phyloP scores from a whole-genome alignment of 139 green algal genomes.

The Closterium sp. region DNA sequence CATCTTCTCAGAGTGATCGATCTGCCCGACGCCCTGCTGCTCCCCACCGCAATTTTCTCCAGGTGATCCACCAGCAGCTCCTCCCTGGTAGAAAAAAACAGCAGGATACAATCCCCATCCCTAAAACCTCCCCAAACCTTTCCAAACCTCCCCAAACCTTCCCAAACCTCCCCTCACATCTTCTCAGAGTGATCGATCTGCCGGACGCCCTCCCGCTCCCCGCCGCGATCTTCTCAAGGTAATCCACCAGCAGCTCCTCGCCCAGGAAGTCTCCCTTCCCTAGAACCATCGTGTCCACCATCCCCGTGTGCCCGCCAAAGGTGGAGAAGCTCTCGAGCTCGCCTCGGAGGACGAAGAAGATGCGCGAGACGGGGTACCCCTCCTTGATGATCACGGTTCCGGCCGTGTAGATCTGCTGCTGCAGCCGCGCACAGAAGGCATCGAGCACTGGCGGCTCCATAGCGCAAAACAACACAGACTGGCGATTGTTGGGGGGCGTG shows the following conservation, averaged over 20 bases:
- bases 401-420: background rate
- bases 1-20: no score
- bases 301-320: slow-evolving; percentile 4
- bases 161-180: background rate
- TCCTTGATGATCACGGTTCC: slow-evolving; percentile 8
- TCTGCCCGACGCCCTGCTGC: no score
- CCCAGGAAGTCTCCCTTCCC: slow-evolving; percentile 19
- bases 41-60: no score
- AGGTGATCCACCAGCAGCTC: background rate
- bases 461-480: background rate
- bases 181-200: background rate
- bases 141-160: no score
- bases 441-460: slow-evolving; percentile 9
- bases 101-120: no score
- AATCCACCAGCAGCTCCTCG: slow-evolving; percentile 16
- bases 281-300: background rate
- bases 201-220: background rate
- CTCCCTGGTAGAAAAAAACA: slow-evolving; percentile 1
- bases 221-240: background rate
- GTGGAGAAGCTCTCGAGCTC: slow-evolving; percentile 6
- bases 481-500: background rate
- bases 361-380: slow-evolving; percentile 11
- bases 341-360: slow-evolving; percentile 27
- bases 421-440: slow-evolving; percentile 25
- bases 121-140: no score